These are phyloP conservation scores for Paramecium octaurelia DNA, from an alignment of 73 alveolate genomes.

Conservation along the genomic window DNA sequence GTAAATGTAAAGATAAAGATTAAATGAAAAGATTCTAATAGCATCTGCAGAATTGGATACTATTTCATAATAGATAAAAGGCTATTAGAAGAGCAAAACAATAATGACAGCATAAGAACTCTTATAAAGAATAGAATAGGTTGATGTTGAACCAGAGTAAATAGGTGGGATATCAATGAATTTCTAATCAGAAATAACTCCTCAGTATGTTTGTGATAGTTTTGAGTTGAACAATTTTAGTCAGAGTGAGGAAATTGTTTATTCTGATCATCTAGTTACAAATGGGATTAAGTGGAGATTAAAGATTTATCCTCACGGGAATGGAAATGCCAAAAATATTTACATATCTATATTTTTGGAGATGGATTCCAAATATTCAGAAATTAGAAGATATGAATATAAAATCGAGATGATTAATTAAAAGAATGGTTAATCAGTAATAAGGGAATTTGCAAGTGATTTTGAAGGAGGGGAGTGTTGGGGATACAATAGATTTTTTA, in stretches of 20 bases:
- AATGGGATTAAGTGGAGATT: slow-evolving; percentile 94
- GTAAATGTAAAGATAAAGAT: slow-evolving; percentile 38
- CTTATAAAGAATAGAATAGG: slow-evolving; percentile 61
- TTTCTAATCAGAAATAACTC: slow-evolving; percentile 85
- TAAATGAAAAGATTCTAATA: slow-evolving; percentile 58
- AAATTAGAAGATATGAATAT: slow-evolving; percentile 87
- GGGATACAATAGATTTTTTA: slow-evolving; percentile 95
- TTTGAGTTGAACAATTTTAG: slow-evolving; percentile 75
- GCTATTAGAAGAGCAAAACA: slow-evolving; percentile 65
- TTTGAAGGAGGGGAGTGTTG: slow-evolving; percentile 98
- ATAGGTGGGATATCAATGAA: slow-evolving; percentile 63
- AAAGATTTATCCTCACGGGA: slow-evolving; percentile 95
- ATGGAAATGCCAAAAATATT: slow-evolving; percentile 85
- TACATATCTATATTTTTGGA: slow-evolving; percentile 91
- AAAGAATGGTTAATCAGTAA: slow-evolving; percentile 68
- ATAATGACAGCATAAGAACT: slow-evolving; percentile 68
- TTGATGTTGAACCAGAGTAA: slow-evolving; percentile 62
- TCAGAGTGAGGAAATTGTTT: slow-evolving; percentile 79
- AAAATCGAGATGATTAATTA: slow-evolving; percentile 88
- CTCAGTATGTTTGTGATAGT: slow-evolving; percentile 80
- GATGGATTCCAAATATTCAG: slow-evolving; percentile 80
- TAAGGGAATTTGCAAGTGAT: slow-evolving; percentile 91
- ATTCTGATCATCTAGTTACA: slow-evolving; percentile 79
- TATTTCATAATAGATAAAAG: slow-evolving; percentile 1
- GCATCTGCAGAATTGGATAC: slow-evolving; percentile 41